A percentile compares a stretch with the other conserved stretches of the same genome.
Evolutionary conservation across 768 basidiomycete species (phyloP).

Genomic region (Boletus subcaerulescens): DNA sequence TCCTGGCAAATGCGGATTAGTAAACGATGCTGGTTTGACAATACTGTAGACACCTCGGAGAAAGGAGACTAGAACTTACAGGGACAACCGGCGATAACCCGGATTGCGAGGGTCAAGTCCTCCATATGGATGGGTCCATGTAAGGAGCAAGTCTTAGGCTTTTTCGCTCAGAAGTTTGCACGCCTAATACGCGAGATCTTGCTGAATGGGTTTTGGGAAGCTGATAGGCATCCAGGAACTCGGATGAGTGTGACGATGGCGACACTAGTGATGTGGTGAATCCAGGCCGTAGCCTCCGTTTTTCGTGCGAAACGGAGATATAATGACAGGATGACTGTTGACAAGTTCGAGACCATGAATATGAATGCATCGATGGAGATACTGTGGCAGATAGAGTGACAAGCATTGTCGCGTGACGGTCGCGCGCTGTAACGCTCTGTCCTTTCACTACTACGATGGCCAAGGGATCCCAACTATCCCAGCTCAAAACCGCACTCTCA

Average conservation of each 20-base stretch:
- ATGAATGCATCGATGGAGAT: no score
- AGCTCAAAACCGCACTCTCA: constrained; percentile 83
- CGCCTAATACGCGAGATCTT: neutral
- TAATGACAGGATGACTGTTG: neutral
- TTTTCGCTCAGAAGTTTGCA: no score
- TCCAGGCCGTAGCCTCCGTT: neutral
- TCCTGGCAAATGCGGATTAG: neutral
- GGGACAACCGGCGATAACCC: neutral
- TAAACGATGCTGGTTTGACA: no score
- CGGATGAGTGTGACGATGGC: neutral
- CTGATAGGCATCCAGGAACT: neutral
- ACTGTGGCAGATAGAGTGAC: neutral
- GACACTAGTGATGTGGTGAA: neutral
- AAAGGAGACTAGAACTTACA: neutral
- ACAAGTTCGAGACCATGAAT: no score
- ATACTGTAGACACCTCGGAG: neutral
- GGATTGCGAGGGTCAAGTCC: neutral
- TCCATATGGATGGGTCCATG: neutral
- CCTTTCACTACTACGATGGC: constrained; percentile 24
- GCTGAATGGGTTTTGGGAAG: constrained; percentile 2
- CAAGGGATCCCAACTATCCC: constrained; percentile 86
- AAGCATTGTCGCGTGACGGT: neutral
- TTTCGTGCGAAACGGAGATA: neutral
- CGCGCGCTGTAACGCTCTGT: neutral
- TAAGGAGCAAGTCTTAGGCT: no score